A percentile compares a stretch with the other conserved stretches of the same genome.
Evolutionary conservation across 768 basidiomycete species (phyloP).

Genomic region (Paxillus involutus): DNA sequence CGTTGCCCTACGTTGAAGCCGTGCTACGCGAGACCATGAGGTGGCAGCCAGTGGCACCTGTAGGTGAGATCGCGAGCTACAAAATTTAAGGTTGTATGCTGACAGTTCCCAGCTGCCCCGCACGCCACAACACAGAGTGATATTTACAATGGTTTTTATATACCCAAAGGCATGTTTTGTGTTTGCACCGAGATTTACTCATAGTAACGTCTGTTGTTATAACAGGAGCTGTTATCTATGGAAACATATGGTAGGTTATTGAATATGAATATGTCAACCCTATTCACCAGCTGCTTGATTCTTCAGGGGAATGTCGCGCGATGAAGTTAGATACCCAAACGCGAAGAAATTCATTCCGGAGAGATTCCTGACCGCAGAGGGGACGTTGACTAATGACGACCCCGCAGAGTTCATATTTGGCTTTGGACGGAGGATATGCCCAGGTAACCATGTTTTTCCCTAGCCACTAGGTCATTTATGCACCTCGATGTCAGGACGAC

Average conservation of each 20-base stretch:
- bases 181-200: neutral
- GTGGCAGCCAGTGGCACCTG: neutral
- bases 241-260: constrained; percentile 6
- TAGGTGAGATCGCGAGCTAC: neutral
- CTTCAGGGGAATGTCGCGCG: neutral
- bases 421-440: constrained; percentile 8
- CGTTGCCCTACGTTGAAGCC: constrained; percentile 9
- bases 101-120: constrained; percentile 16
- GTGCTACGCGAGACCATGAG: constrained; percentile 5
- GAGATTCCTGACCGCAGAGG: constrained; percentile 4
- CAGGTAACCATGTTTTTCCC: neutral
- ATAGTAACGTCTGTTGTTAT: neutral
- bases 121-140: constrained; percentile 36
- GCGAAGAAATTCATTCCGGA: constrained; percentile 11
- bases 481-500: neutral
- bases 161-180: constrained; percentile 41
- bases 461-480: too few species aligned
- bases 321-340: constrained; percentile 9
- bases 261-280: too few species aligned
- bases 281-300: neutral
- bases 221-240: constrained; percentile 3
- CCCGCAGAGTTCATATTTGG: constrained; percentile 5
- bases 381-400: constrained; percentile 1
- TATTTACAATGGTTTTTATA: constrained; percentile 43
- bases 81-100: too few species aligned